Percentiles rank a stretch among this genome's conserved stretches.
phyloP scores from a whole-genome alignment of 495 filamentous ascomycete species.

The Thermochaetoides thermophila region DNA sequence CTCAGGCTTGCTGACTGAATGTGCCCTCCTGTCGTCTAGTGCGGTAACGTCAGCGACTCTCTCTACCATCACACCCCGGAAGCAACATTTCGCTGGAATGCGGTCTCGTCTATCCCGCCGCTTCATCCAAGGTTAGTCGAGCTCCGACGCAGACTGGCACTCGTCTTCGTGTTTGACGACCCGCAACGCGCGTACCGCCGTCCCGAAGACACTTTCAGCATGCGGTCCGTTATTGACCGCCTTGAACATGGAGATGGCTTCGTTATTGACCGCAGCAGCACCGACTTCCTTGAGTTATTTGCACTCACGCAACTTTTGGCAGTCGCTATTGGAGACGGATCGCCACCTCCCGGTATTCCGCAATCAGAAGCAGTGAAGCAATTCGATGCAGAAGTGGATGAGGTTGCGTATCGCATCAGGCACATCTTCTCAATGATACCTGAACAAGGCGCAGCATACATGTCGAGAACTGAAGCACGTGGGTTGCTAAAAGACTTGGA shows the following conservation, averaged over 20 bases:
- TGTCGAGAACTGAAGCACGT: constrained; percentile 61
- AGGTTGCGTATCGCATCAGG: constrained; percentile 45
- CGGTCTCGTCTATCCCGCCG: constrained; percentile 40
- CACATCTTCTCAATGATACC: constrained; percentile 54
- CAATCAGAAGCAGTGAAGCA: constrained; percentile 24
- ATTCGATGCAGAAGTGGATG: constrained; percentile 59
- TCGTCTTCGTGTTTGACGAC: constrained; percentile 51
- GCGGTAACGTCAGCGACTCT: constrained; percentile 36
- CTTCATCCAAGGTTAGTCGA: constrained; percentile 42
- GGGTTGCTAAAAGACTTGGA: constrained; percentile 53
- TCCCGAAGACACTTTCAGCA: constrained; percentile 31
- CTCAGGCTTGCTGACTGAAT: no score
- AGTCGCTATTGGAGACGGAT: constrained; percentile 54
- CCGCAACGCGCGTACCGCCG: constrained; percentile 27
- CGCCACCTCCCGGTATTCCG: constrained; percentile 13
- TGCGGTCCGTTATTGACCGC: constrained; percentile 35
- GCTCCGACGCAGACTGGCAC: constrained; percentile 57
- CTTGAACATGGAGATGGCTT: constrained; percentile 32
- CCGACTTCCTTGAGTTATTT: constrained; percentile 52
- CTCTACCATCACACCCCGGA: constrained; percentile 36
- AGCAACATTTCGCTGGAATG: constrained; percentile 33
- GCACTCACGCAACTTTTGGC: constrained; percentile 53
- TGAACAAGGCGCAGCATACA: constrained; percentile 56
- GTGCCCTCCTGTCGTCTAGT: no score
- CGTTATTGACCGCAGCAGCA: constrained; percentile 24